phyloP scores from a whole-genome alignment of 345 rosid genomes.

The Fremontodendron californicum region DNA sequence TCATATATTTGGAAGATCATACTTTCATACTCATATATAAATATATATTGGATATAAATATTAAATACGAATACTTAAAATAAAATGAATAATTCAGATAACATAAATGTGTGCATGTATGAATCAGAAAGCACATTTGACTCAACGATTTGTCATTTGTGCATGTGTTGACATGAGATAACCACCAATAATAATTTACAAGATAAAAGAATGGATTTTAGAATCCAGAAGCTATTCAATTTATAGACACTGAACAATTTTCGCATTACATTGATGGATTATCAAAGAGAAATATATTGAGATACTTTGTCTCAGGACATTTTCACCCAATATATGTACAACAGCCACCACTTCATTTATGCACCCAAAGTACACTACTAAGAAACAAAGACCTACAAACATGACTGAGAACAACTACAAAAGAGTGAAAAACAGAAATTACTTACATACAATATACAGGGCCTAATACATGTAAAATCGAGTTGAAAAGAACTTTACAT shows the following conservation, averaged over 20 bases:
- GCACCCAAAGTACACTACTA: slow-evolving; percentile 1
- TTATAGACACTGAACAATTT: background rate
- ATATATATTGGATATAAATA: too few relatives aligned
- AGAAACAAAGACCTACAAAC: background rate
- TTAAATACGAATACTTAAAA: too few relatives aligned
- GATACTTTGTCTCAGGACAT: background rate
- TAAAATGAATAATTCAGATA: too few relatives aligned
- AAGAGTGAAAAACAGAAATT: background rate
- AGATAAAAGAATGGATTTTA: background rate
- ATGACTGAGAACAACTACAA: background rate
- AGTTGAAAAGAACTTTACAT: background rate
- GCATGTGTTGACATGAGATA: too few relatives aligned
- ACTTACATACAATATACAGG: background rate
- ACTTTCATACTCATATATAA: too few relatives aligned
- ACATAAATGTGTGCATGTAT: too few relatives aligned
- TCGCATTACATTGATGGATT: background rate
- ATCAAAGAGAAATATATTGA: slow-evolving; percentile 1
- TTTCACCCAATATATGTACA: slow-evolving; percentile 19
- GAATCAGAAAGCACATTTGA: too few relatives aligned
- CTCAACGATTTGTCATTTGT: too few relatives aligned
- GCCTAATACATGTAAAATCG: background rate
- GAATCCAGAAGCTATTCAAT: background rate
- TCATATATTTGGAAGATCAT: too few relatives aligned
- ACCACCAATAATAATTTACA: too few relatives aligned
- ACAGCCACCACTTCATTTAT: slow-evolving; percentile 17